Evolutionary conservation across 768 basidiomycete genomes (phyloP), one percentile per base, ranked within the genome.

Genomic region (Panaeolus papilionaceus): DNA sequence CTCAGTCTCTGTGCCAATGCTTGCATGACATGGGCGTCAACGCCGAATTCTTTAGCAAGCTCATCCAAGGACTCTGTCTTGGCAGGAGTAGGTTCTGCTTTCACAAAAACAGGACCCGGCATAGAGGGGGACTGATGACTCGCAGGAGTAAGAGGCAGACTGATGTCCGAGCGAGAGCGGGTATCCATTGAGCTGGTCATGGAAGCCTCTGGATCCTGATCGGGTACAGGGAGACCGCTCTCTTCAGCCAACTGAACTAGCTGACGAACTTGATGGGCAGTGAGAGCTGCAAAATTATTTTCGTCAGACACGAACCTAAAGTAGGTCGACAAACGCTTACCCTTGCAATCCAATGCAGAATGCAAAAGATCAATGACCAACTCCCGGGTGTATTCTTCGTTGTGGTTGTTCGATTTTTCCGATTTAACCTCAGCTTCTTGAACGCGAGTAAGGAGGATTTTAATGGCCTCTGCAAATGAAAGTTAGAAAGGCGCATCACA

Each of bases 31-130:
- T 88, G 83, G 38, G 91, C 80, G 64, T 91, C 88, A 23, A 92
- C 83, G n/a, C 91, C 91, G 68, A 92, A 92, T 75, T 92, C 92
- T 70, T 83, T 83, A 26, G 92, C 91, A n/a, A 93, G 83, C 26
- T 85, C 83, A 58, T 83, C 83, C 75, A 88, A 64, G 73, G 83
- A 66, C 63, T 70, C 72, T 47, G 28, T 16, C 16, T 58, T 58
- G 10, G 28, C 26, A 33, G 54, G 54, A 28, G 54, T 37, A 26
- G 64, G 38, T 38, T 63, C 26, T 68, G 23, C 28, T n/a, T 58
- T 58, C 6, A 37, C 28, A 33, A 58, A 58, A 14, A 58, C 28
- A n/a, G 54, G 54, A 12, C 54, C n/a, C 14, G 28, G 10, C 26
- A 58, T 58, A 16, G 54, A 58, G 14, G 54, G 54, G 8, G 54